phyloP scores from a whole-genome alignment of 495 filamentous ascomycete species.

The Clohesyomyces aquaticus region DNA sequence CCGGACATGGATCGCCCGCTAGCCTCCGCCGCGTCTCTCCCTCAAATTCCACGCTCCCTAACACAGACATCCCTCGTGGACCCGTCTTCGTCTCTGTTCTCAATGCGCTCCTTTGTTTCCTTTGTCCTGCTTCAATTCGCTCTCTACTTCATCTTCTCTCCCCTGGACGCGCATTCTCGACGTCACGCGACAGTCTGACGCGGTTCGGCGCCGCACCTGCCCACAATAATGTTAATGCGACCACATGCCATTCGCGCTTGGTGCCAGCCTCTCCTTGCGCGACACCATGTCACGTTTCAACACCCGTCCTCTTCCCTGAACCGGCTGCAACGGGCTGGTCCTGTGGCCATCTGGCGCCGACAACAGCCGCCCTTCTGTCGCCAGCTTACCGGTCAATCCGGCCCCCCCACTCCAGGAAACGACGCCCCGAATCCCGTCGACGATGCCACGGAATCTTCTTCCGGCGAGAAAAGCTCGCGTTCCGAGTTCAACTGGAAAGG shows the following conservation, averaged over 20 bases:
- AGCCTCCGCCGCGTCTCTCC: constrained; percentile 11
- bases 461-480: constrained; percentile 5
- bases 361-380: background rate
- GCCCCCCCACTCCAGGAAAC: constrained; percentile 35
- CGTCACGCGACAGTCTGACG: constrained; percentile 24
- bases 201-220: constrained; percentile 6
- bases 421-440: constrained; percentile 39
- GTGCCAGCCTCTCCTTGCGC: constrained; percentile 7
- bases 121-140: background rate
- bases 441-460: constrained; percentile 30
- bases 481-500: constrained; percentile 46
- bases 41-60: constrained; percentile 7
- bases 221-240: constrained; percentile 27
- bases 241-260: constrained; percentile 2
- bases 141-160: background rate
- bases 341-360: background rate
- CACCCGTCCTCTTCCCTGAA: constrained; percentile 1
- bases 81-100: background rate
- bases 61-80: background rate
- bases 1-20: background rate
- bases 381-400: constrained; percentile 30
- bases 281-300: constrained; percentile 18
- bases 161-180: background rate
- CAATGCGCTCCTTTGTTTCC: background rate
- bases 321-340: constrained; percentile 22